Base-by-base conservation (phyloP, 1,139 yeast species). In the Zygoascus hellenicus region DNA sequence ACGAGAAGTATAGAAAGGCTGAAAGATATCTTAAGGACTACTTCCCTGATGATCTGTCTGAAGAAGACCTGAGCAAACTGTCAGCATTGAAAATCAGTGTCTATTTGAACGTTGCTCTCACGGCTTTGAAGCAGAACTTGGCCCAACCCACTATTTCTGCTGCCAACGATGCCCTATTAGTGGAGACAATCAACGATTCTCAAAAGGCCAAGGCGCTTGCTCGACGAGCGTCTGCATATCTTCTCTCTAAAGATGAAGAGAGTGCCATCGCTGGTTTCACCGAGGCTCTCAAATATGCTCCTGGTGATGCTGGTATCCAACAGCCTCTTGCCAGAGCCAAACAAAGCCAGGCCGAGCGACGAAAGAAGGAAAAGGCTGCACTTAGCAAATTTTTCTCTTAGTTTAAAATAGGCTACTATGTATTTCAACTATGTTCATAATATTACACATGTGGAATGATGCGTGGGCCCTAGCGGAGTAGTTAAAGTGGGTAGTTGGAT, bases 171-270 rank as follows among this genome's bases (percentile, higher is more conserved):
- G 96, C 88, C 0, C 71, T 87, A 48, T 83, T 75, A 34, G 76
- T 75, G 26, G 83, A 80, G 40, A 75, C 69, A 2, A 70, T 83
- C 10, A 87, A 80, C 46, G 83, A 77, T 47, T 77, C 80, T 56
- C 80, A 86, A 28, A 77, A 76, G 63, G 88, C 95, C 7, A 90
- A 90, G 71, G 96, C 96, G 0, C 71, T 77, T 46, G 90, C 84
- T 70, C 80, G 97, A 63, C 81, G 88, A 66, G 97, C 96, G 33
- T 71, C 48, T 29, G 60, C 54, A 5, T 46, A 51, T 35, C 35
- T 56, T 39, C 37, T 49, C 28, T 49, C 50, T 11, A 82, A 82
- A 58, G 81, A 86, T 59, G 86, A 83, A 52, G 87, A 80, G 17
- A 74, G 71, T 48, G 95, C 96, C 0, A 70, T 83, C 49, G 63